Conservation (phyloP, 805 yeast species). For the Kuraishia cidri region DNA sequence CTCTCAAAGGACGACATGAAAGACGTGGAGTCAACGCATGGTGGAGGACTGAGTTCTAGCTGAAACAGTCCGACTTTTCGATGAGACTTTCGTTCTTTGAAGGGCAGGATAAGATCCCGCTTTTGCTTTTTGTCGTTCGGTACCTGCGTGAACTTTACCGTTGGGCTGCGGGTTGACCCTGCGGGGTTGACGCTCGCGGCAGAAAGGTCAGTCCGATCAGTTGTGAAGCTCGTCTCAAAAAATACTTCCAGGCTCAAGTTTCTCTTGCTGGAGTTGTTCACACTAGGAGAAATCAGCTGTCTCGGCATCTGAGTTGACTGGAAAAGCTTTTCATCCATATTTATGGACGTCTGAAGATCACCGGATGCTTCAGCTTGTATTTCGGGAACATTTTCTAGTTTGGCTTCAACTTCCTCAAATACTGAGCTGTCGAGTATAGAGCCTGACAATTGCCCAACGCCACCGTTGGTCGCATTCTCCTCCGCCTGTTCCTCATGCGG, state of each 20-base stretch:
- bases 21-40: background rate
- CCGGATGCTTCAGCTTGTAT: too few relatives aligned
- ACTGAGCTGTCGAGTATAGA: background rate
- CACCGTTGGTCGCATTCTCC: background rate
- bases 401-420: constrained; percentile 1
- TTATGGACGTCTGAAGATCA: too few relatives aligned
- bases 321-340: background rate
- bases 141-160: background rate
- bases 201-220: too few relatives aligned
- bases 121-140: background rate
- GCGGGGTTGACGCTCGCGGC: too few relatives aligned
- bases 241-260: too few relatives aligned
- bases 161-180: too few relatives aligned
- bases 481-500: too few relatives aligned
- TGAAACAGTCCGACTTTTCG: constrained; percentile 2
- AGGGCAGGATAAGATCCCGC: background rate
- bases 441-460: background rate
- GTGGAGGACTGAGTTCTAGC: too few relatives aligned
- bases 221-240: too few relatives aligned
- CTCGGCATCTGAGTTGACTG: background rate
- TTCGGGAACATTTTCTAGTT: background rate
- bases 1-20: constrained; percentile 22
- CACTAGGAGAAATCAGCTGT: background rate
- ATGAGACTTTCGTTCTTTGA: background rate
- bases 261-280: too few relatives aligned